A percentile compares a stretch with the other conserved stretches of the same genome.
These are phyloP conservation scores for Fusarium dimerum DNA, from an alignment of 2,329 filamentous ascomycete genomes.

Conservation along the genomic window DNA sequence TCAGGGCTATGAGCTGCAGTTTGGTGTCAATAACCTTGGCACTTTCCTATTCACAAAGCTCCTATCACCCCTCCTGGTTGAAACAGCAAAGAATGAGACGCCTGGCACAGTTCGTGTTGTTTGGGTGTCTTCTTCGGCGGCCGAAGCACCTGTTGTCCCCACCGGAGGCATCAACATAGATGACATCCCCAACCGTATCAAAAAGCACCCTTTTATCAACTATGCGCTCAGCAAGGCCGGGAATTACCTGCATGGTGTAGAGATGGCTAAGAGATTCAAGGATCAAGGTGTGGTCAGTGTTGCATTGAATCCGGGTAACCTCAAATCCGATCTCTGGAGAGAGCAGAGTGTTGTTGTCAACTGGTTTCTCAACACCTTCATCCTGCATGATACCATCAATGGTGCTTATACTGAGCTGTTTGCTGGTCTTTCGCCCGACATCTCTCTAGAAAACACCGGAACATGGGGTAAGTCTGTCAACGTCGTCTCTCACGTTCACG, in stretches of 20 bases:
- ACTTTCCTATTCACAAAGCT: constrained; percentile 42
- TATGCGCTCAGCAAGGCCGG: constrained; percentile 36
- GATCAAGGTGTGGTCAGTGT: constrained; percentile 33
- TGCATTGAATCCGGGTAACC: constrained; percentile 42
- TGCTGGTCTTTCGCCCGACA: constrained; percentile 44
- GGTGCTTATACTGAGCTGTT: constrained; percentile 53
- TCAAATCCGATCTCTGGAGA: constrained; percentile 40
- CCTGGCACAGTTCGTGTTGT: constrained; percentile 31
- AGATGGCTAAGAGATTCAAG: constrained; percentile 31
- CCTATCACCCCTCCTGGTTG: constrained; percentile 35
- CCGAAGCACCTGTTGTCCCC: constrained; percentile 3
- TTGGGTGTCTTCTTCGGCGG: constrained; percentile 33
- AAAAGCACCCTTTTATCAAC: constrained; percentile 7
- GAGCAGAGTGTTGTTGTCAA: constrained; percentile 18
- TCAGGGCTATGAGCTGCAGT: constrained; percentile 43
- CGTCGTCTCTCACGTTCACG: background rate
- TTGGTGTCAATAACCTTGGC: constrained; percentile 44
- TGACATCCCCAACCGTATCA: constrained; percentile 1
- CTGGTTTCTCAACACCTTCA: constrained; percentile 16
- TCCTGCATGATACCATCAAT: constrained; percentile 31
- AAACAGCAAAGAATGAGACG: constrained; percentile 34
- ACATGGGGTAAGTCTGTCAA: constrained; percentile 12
- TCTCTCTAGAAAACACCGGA: constrained; percentile 35
- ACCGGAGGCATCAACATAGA: background rate
- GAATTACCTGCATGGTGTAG: constrained; percentile 34